Percentiles rank a stretch among this genome's conserved stretches.
phyloP scores from a whole-genome alignment of 345 rosid genomes.

The Viola odorata region DNA sequence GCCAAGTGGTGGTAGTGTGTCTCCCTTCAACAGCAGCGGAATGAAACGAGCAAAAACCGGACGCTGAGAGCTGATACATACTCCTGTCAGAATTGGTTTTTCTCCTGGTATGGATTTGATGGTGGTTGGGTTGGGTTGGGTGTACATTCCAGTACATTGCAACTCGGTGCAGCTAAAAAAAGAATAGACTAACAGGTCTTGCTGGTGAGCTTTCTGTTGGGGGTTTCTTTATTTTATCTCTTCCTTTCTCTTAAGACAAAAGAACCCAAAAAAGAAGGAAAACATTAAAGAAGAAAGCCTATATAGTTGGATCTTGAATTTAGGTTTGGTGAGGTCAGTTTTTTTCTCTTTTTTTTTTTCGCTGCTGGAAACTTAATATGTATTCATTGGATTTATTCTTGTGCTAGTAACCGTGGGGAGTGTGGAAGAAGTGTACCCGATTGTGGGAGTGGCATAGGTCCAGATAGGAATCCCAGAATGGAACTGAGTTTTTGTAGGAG shows the following conservation, averaged over 20 bases:
- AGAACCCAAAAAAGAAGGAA: slow-evolving; percentile 10
- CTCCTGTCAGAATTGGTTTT: slow-evolving; percentile 14
- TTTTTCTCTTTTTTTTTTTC: neutral
- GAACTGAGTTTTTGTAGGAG: slow-evolving; percentile 30
- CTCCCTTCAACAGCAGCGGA: slow-evolving; percentile 91
- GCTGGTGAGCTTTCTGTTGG: slow-evolving; percentile 42
- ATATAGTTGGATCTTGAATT: slow-evolving; percentile 33
- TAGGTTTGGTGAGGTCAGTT: slow-evolving; percentile 43
- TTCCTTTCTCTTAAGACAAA: slow-evolving; percentile 15
- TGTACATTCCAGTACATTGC: slow-evolving; percentile 29
- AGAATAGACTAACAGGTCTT: slow-evolving; percentile 44
- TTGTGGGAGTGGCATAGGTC: slow-evolving; percentile 27
- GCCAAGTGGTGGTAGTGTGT: slow-evolving; percentile 88
- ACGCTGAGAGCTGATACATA: slow-evolving; percentile 35
- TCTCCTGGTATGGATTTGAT: no score
- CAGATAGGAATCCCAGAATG: slow-evolving; percentile 6
- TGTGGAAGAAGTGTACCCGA: no score
- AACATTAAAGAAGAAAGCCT: slow-evolving; percentile 13
- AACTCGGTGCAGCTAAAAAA: slow-evolving; percentile 29
- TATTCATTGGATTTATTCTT: slow-evolving; percentile 63
- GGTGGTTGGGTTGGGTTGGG: neutral
- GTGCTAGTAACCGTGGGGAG: no score
- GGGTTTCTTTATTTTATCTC: slow-evolving; percentile 22
- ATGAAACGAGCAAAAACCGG: slow-evolving; percentile 98
- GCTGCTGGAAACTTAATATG: slow-evolving; percentile 25